A percentile compares a stretch with the other conserved stretches of the same genome.
Conservation (phyloP, 352 stramenopile genomes). For the Phytopythium montanum region DNA sequence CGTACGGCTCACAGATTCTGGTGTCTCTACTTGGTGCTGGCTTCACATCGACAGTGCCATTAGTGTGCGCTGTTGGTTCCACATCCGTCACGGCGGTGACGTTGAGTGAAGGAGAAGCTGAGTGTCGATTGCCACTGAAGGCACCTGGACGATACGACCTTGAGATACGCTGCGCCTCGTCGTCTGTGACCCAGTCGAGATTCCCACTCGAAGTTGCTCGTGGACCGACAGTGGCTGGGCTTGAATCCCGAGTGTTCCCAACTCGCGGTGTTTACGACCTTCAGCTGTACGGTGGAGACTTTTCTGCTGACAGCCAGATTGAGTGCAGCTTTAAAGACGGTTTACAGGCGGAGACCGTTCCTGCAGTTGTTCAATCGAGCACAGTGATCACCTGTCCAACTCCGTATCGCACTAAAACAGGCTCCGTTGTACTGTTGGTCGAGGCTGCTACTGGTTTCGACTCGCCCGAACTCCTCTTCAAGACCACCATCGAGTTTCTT, state of each 20-base stretch:
- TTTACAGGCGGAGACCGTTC: slow-evolving; percentile 8
- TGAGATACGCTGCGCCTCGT: slow-evolving; percentile 16
- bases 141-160: slow-evolving; percentile 34
- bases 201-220: slow-evolving; percentile 24
- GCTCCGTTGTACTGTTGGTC: slow-evolving; percentile 15
- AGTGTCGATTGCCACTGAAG: slow-evolving; percentile 23
- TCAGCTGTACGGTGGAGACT: slow-evolving; percentile 19
- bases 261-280: slow-evolving; percentile 13
- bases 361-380: slow-evolving; percentile 16
- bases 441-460: background rate
- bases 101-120: slow-evolving; percentile 18
- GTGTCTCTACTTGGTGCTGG: slow-evolving; percentile 22
- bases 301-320: slow-evolving; percentile 20
- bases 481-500: slow-evolving; percentile 19
- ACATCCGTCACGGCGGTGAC: slow-evolving; percentile 10
- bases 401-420: slow-evolving; percentile 7
- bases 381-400: slow-evolving; percentile 25
- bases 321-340: slow-evolving; percentile 24
- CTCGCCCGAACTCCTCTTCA: slow-evolving; percentile 12
- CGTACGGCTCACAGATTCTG: slow-evolving; percentile 11
- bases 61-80: slow-evolving; percentile 19
- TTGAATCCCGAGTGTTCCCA: slow-evolving; percentile 19
- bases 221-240: slow-evolving; percentile 12
- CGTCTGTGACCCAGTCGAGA: slow-evolving; percentile 6
- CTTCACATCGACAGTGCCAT: slow-evolving; percentile 24